Base-by-base conservation (phyloP, 1,284 basidiomycete species). In the Retiboletus flavoniger region DNA sequence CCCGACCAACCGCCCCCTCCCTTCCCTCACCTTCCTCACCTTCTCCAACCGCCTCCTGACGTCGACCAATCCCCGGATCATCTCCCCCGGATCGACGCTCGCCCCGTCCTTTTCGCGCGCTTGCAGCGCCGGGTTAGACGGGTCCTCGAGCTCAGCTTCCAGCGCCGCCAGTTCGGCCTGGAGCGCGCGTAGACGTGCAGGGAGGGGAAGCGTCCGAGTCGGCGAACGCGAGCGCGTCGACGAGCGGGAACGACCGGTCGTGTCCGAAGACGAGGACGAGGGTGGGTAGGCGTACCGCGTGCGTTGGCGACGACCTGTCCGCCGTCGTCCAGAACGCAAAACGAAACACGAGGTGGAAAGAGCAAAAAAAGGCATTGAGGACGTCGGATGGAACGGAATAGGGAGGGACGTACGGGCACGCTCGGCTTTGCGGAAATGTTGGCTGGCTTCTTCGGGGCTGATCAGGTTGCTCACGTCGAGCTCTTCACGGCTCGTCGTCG, bases 21-120 rank as follows among this genome's bases (percentile, higher is more conserved):
- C 86, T 63, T 89, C 85, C 53, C 83, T 80, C 5, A 75, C 78
- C 63, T 81, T 82, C 49, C 78, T 77, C 53, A 91, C 83, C 72
- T 81, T 84, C 56, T 86, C 84, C 54, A 91, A 66, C 47, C 89
- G 71, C 21, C 78, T 75, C 57, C 87, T 76, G 13, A 91, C 84
- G 61, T 89, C 89, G 5, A 89, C 85, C 47, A 91, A 70, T 0
- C 86, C 88, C 43, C 83, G 79, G 59, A 91, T 84, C 54, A 92
- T 77, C 64, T 88, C 86, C 7, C 86, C 89, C 0, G 88, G 81
- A 65, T 91, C 87, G 10, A 85, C 78, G n/a, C 78, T 78, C 39
- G 80, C 80, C 50, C 83, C 81, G 11, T 59, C 83, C 72, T 72
- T 80, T 72, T 65, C 67, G 28, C 60, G 49, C 24, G 54, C 60